phyloP scores from a whole-genome alignment of 345 rosid species.

The Ricinus communis region DNA sequence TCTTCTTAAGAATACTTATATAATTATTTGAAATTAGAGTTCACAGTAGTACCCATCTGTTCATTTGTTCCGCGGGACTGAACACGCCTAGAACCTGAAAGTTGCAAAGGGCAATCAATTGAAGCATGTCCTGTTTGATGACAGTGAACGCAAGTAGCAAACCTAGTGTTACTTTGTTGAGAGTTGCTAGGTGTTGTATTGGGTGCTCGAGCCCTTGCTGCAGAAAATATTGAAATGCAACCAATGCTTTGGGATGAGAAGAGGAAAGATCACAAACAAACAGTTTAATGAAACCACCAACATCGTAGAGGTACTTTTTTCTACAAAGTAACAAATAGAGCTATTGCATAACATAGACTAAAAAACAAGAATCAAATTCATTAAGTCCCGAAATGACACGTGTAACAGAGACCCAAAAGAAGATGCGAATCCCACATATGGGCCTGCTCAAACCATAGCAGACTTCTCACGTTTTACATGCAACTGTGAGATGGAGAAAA shows the following conservation, averaged over 20 bases:
- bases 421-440: background rate
- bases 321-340: background rate
- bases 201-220: constrained; percentile 62
- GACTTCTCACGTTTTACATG: background rate
- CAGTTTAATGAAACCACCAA: background rate
- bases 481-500: background rate
- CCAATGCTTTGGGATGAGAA: constrained; percentile 1
- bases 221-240: constrained; percentile 16
- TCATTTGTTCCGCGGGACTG: constrained; percentile 40
- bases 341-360: background rate
- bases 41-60: constrained; percentile 48
- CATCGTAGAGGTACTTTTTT: background rate
- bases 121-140: constrained; percentile 80
- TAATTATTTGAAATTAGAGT: background rate
- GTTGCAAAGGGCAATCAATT: constrained; percentile 62
- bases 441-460: background rate
- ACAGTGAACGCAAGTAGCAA: constrained; percentile 61
- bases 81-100: constrained; percentile 46
- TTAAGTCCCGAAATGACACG: background rate
- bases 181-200: constrained; percentile 44
- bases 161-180: constrained; percentile 58
- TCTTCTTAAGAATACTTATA: background rate
- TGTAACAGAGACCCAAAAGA: background rate
- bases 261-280: background rate
- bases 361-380: background rate